Base-by-base conservation (phyloP, 805 yeast species). In the Starmerella scarabaei region DNA sequence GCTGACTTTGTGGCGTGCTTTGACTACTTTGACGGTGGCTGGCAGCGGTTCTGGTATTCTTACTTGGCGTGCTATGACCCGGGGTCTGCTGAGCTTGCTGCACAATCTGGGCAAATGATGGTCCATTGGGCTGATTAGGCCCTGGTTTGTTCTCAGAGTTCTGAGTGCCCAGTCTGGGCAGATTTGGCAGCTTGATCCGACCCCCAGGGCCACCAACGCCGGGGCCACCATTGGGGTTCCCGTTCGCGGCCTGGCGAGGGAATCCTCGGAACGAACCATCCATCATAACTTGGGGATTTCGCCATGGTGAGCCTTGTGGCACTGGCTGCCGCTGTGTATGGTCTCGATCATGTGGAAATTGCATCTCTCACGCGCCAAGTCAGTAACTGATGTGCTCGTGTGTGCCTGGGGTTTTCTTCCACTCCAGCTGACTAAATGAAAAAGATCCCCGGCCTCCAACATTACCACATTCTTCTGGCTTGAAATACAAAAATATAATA, bases 231-330 rank as follows among this genome's bases (percentile, higher is more conserved):
- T 9, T 7, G 15, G 20, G 18, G n/a, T 6, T 24, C 16, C 19
- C 27, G 9, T 5, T 17, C 17, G 7, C 26, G 14, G 8, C 21
- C 17, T 29, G 30, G 12, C 20, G 23, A 5, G 31, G 26, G n/a
- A n/a, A n/a, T n/a, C n/a, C n/a, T 23, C 37, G 16, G 12, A 11
- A 5, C 4, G 31, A 16, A 11, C 32, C 41, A 3, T 34, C 40
- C 15, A 33, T n/a, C 4, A 35, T 37, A n/a, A 31, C 23, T 8
- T 34, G 42, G 9, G 41, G 15, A 6, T 40, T 43, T 23, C 46
- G 27, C 51, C 51, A 48, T 20, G 51, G 51, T 18, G 51, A 48
- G 3, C 33, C 46, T 15, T 41, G 38, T 5, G 50, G 44, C 3
- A 27, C 17, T n/a, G 37, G 14, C 14, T 17, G 21, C 8, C 42